Base-by-base conservation (phyloP, 2,329 filamentous ascomycete species). In the Fusarium armeniacum region DNA sequence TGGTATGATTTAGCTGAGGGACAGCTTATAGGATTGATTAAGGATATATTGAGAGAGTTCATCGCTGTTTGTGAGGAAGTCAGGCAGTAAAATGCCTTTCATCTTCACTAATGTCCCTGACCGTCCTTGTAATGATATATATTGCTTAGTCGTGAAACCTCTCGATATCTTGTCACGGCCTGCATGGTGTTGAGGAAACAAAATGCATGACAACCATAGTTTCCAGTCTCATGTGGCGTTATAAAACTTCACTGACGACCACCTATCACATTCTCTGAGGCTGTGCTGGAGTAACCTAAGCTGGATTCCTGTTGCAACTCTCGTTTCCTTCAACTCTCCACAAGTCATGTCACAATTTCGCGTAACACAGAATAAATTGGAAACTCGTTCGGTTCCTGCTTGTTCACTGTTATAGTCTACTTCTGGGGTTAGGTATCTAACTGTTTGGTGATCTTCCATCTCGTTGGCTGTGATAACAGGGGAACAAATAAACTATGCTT, bases 391-490 rank as follows among this genome's bases (percentile, higher is more conserved):
- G 36, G 36, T 11, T 12, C 9, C 15, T 35, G 33, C 4, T 36
- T 11, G 3, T 10, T 36, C 10, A 5, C 11, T 5, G 2, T n/a
- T 16, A 36, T n/a, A 10, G 11, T n/a, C 11, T 10, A 0, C 16
- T 11, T n/a, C 5, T 11, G 16, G 10, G 5, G 5, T 30, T 11
- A 11, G 2, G 3, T n/a, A 5, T n/a, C 16, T 36, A n/a, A 11
- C 35, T 18, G 8, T 8, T n/a, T n/a, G 9, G 35, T 11, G 2
- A 9, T 11, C 1, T n/a, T n/a, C 16, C 1, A 4, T 36, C 16
- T n/a, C 9, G 18, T n/a, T 11, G 9, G 5, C 3, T n/a, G 11
- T 1, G 6, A n/a, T 5, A 9, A 9, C 4, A n/a, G 18, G 2
- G 35, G 6, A 36, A 36, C 16, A n/a, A 9, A 36, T n/a, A 30